Conservation (phyloP, 495 filamentous ascomycete genomes). For the Lasiosphaeriaceae sp. region DNA sequence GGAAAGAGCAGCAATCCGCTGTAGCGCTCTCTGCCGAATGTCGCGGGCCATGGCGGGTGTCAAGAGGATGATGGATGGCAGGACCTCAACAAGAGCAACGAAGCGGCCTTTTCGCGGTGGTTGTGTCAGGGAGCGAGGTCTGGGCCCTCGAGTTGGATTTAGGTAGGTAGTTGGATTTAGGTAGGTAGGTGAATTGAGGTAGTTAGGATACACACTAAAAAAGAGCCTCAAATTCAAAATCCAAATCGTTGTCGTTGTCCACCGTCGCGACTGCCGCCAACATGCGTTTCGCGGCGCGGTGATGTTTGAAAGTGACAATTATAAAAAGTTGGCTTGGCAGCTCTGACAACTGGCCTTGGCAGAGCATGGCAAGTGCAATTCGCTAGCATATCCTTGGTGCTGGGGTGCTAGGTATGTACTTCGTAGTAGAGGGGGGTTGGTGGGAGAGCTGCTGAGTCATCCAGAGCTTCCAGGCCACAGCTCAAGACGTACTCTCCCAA, state of each 20-base stretch:
- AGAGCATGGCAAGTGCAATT: not conserved
- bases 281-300: not conserved
- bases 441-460: not conserved
- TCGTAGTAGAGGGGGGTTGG: not conserved
- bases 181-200: no score
- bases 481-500: no score
- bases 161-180: no score
- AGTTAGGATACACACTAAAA: no score
- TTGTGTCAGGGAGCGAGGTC: no score
- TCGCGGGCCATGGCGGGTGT: conserved; percentile 39
- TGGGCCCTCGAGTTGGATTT: no score
- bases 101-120: no score
- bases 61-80: no score
- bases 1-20: conserved; percentile 66
- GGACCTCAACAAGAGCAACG: no score
- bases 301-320: conserved; percentile 1
- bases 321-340: not conserved
- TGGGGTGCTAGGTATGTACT: not conserved
- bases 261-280: not conserved
- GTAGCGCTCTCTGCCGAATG: conserved; percentile 61
- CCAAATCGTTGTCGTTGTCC: no score
- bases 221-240: no score
- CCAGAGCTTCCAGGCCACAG: not conserved
- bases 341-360: not conserved
- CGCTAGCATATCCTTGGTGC: not conserved